phyloP scores from a whole-genome alignment of 2,329 filamentous ascomycete species.

The Xylariales sp. region DNA sequence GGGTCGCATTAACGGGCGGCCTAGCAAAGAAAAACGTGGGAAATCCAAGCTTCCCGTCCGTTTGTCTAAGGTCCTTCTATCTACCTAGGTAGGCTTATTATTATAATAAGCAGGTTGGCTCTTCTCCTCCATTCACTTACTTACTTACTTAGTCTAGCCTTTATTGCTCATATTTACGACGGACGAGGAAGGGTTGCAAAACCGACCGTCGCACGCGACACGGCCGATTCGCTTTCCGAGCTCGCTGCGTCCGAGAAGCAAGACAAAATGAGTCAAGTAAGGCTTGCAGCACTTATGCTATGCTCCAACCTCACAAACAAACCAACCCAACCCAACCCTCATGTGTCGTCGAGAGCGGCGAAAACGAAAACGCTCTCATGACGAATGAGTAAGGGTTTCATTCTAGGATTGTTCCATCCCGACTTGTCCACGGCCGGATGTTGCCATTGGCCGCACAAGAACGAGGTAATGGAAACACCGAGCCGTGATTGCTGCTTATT shows the following conservation, averaged over 20 bases:
- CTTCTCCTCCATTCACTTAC: neutral
- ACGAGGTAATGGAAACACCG: neutral
- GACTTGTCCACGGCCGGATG: neutral
- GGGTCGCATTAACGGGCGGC: neutral
- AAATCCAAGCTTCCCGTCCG: too few relatives aligned
- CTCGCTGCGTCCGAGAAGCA: neutral
- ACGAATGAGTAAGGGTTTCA: neutral
- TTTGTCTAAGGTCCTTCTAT: neutral
- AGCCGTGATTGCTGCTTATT: conserved; percentile 9
- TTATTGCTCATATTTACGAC: neutral
- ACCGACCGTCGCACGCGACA: neutral
- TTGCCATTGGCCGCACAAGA: neutral
- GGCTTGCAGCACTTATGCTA: neutral
- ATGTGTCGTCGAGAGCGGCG: neutral
- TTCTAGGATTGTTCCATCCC: neutral
- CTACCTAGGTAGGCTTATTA: neutral
- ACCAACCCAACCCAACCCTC: neutral
- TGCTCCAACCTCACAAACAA: neutral
- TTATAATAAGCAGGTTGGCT: conserved; percentile 11
- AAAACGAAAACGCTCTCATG: neutral
- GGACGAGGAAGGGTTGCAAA: neutral
- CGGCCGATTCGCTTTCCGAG: conserved; percentile 19
- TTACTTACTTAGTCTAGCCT: too few relatives aligned
- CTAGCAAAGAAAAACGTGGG: neutral
- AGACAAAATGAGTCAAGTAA: neutral